Evolutionary conservation across 140 eudicot genomes (phyloP).

Genomic region (Anethum foeniculum): DNA sequence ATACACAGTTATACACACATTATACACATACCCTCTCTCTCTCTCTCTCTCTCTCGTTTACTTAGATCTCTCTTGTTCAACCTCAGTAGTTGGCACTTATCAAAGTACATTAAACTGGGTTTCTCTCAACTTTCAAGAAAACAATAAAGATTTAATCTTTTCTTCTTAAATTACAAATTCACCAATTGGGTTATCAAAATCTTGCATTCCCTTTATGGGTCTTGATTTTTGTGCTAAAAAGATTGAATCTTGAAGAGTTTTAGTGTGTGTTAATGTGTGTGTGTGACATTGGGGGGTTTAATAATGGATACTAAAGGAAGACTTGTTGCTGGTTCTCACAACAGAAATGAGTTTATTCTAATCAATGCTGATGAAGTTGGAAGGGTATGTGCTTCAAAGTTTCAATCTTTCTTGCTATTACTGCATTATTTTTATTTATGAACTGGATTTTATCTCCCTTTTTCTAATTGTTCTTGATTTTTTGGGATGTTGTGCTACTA

Average conservation of each 20-base stretch:
- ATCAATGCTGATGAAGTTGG: slow-evolving; percentile 99
- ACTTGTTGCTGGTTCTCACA: slow-evolving; percentile 95
- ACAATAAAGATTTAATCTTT: slow-evolving; percentile 19
- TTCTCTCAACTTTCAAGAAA: slow-evolving; percentile 25
- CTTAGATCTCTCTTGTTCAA: slow-evolving; percentile 22
- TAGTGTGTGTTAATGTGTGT: not conserved
- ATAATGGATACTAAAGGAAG: slow-evolving; percentile 87
- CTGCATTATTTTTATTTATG: not conserved
- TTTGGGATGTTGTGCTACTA: slow-evolving; percentile 5
- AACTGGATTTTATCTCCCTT: slow-evolving; percentile 9
- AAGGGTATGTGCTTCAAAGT: slow-evolving; percentile 49
- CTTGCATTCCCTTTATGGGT: slow-evolving; percentile 28
- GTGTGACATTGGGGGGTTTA: slow-evolving; percentile 12
- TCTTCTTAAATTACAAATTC: slow-evolving; percentile 13
- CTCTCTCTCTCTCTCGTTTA: not conserved
- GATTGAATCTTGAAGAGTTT: slow-evolving; percentile 5
- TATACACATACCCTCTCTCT: not conserved
- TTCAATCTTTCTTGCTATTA: slow-evolving; percentile 14
- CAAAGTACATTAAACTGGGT: slow-evolving; percentile 8
- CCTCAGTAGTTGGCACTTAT: slow-evolving; percentile 24
- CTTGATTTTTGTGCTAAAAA: slow-evolving; percentile 11
- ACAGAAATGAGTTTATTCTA: slow-evolving; percentile 85
- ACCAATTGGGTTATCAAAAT: slow-evolving; percentile 31
- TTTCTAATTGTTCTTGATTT: slow-evolving; percentile 3
- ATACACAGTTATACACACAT: not conserved